phyloP scores from a whole-genome alignment of 257 asterid species.

The Nicotiana tabacum region DNA sequence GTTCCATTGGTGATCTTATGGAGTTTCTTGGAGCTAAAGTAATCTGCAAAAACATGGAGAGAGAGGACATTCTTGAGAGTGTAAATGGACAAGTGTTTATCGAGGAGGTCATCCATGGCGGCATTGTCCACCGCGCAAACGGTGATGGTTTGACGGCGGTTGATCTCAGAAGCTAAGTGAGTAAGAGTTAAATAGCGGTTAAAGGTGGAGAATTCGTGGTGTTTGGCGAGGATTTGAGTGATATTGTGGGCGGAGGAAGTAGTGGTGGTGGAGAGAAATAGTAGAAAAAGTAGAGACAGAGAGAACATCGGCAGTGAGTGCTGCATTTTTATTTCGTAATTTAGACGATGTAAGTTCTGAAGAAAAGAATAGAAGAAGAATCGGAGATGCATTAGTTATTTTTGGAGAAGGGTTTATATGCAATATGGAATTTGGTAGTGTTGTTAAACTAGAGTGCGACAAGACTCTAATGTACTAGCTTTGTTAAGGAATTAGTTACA shows the following conservation, averaged over 20 bases:
- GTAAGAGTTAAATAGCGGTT: conserved; percentile 81
- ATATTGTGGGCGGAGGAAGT: conserved; percentile 56
- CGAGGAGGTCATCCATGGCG: conserved; percentile 69
- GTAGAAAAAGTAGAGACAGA: neutral
- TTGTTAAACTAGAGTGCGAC: no score
- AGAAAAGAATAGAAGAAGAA: neutral
- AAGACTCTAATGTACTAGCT: no score
- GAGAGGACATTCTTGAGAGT: conserved; percentile 76
- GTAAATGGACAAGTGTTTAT: conserved; percentile 51
- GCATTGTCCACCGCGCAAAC: conserved; percentile 79
- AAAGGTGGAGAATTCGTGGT: conserved; percentile 82
- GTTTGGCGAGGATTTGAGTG: conserved; percentile 60
- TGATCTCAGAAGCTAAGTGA: conserved; percentile 88
- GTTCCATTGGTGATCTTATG: conserved; percentile 72
- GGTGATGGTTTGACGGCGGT: conserved; percentile 87
- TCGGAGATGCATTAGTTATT: no score
- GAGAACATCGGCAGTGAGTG: no score
- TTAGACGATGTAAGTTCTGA: neutral
- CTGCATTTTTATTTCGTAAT: neutral
- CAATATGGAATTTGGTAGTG: neutral
- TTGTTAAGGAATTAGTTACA: neutral
- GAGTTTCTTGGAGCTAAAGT: conserved; percentile 80
- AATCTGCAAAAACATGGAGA: conserved; percentile 84
- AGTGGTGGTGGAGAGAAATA: conserved; percentile 18
- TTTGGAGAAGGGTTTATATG: neutral